Percentiles rank a stretch among this genome's conserved stretches.
phyloP scores from a whole-genome alignment of 1,139 yeast genomes.

The Protomyces arabidopsidicola region DNA sequence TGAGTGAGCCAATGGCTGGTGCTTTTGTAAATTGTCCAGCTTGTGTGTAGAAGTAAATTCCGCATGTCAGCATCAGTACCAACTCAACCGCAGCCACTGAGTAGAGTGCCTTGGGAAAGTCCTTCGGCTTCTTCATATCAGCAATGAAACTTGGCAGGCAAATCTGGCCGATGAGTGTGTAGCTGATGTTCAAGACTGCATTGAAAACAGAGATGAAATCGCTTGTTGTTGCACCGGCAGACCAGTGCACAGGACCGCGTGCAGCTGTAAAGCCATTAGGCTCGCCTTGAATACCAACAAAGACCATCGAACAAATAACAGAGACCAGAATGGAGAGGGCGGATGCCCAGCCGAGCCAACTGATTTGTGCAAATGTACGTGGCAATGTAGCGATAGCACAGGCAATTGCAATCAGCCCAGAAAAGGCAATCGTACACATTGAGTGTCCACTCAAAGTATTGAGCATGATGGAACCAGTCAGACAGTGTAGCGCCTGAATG shows the following conservation, averaged over 20 bases:
- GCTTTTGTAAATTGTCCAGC: constrained; percentile 56
- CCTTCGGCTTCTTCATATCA: constrained; percentile 56
- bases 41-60: constrained; percentile 54
- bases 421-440: constrained; percentile 52
- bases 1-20: constrained; percentile 57
- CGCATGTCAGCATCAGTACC: constrained; percentile 51
- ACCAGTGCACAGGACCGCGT: constrained; percentile 36
- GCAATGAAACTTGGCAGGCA: constrained; percentile 56
- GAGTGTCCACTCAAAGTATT: constrained; percentile 53
- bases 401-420: constrained; percentile 47
- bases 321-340: constrained; percentile 57
- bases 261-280: constrained; percentile 43
- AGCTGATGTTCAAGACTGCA: constrained; percentile 53
- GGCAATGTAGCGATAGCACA: constrained; percentile 45
- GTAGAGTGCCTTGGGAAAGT: constrained; percentile 54
- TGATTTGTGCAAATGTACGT: constrained; percentile 53
- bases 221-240: constrained; percentile 53
- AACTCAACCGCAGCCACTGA: constrained; percentile 52
- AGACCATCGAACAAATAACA: constrained; percentile 50
- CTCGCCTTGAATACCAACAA: constrained; percentile 52
- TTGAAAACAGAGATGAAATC: constrained; percentile 50
- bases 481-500: constrained; percentile 56
- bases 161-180: constrained; percentile 61
- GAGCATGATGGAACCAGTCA: constrained; percentile 57
- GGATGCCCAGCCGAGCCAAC: constrained; percentile 45